Evolutionary conservation across 768 basidiomycete species (phyloP).

Genomic region (Fomitopsis serialis): DNA sequence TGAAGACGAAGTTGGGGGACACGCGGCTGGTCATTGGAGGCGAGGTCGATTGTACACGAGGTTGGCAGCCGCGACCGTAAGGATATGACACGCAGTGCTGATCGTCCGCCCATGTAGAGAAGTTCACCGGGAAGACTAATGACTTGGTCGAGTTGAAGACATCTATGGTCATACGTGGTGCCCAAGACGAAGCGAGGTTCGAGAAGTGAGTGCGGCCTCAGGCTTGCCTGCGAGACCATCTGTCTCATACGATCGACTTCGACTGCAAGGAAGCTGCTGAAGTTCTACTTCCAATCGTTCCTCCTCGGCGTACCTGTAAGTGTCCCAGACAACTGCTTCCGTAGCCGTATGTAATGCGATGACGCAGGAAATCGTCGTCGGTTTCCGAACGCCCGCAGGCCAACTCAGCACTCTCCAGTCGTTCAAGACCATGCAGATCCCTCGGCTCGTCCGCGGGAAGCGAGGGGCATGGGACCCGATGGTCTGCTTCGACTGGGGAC

Average conservation of each 20-base stretch:
- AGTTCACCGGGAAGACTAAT: slow-evolving; percentile 55
- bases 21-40: slow-evolving; percentile 76
- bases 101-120: slow-evolving; percentile 35
- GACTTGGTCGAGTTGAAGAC: slow-evolving; percentile 87
- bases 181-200: slow-evolving; percentile 64
- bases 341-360: neutral
- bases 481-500: slow-evolving; percentile 72
- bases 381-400: slow-evolving; percentile 80
- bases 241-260: neutral
- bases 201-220: slow-evolving; percentile 53
- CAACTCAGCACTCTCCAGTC: slow-evolving; percentile 57
- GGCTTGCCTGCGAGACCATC: too few species aligned
- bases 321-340: neutral
- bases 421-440: slow-evolving; percentile 77
- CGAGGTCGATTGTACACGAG: slow-evolving; percentile 86
- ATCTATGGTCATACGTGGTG: slow-evolving; percentile 61
- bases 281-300: slow-evolving; percentile 90
- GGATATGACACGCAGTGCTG: neutral
- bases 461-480: slow-evolving; percentile 73
- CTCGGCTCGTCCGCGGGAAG: slow-evolving; percentile 71
- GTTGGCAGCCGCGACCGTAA: slow-evolving; percentile 32
- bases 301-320: slow-evolving; percentile 85
- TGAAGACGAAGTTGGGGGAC: slow-evolving; percentile 77
- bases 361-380: slow-evolving; percentile 73
- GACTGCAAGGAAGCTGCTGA: slow-evolving; percentile 70